Percentiles rank a stretch among this genome's conserved stretches.
phyloP scores from a whole-genome alignment of 306 rosid genomes.

The Acacia confusa region DNA sequence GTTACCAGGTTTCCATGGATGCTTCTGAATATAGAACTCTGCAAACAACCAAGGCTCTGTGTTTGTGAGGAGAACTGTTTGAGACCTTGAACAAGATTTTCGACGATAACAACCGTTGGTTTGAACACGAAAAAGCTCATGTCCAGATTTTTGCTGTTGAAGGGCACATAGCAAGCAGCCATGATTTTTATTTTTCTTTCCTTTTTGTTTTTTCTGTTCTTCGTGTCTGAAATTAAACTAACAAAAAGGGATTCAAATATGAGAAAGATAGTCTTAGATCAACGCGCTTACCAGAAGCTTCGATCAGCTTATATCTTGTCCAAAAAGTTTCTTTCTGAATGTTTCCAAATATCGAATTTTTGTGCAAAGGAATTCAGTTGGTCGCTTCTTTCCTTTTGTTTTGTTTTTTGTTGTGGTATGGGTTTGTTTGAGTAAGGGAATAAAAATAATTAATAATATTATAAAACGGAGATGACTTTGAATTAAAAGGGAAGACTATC shows the following conservation, averaged over 20 bases:
- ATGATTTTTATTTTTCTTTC: slow-evolving; percentile 2
- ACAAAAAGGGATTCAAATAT: slow-evolving; percentile 13
- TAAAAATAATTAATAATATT: not conserved
- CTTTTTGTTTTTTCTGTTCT: not conserved
- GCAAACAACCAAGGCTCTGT: slow-evolving; percentile 73
- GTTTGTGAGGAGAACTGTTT: slow-evolving; percentile 61
- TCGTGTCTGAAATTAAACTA: not conserved
- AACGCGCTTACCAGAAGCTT: slow-evolving; percentile 34
- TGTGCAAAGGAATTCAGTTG: slow-evolving; percentile 23
- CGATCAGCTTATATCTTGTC: not conserved
- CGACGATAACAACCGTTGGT: slow-evolving; percentile 65
- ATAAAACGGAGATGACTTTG: not conserved
- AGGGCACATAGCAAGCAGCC: slow-evolving; percentile 67
- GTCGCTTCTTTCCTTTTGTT: not conserved
- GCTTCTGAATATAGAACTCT: slow-evolving; percentile 72
- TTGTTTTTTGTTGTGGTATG: not conserved
- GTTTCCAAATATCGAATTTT: slow-evolving; percentile 34
- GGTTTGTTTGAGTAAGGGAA: slow-evolving; percentile 13
- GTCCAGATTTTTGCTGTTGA: slow-evolving; percentile 55
- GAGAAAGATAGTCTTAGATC: slow-evolving; percentile 18
- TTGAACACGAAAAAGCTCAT: slow-evolving; percentile 67
- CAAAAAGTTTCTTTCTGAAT: slow-evolving; percentile 37
- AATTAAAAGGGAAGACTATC: slow-evolving; percentile 1
- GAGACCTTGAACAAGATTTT: slow-evolving; percentile 61
- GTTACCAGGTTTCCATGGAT: slow-evolving; percentile 86